A percentile compares a stretch with the other conserved stretches of the same genome.
These are phyloP conservation scores for Coemansia sp. DNA, from an alignment of 192 early-diverging fungal genomes.

Conservation along the genomic window DNA sequence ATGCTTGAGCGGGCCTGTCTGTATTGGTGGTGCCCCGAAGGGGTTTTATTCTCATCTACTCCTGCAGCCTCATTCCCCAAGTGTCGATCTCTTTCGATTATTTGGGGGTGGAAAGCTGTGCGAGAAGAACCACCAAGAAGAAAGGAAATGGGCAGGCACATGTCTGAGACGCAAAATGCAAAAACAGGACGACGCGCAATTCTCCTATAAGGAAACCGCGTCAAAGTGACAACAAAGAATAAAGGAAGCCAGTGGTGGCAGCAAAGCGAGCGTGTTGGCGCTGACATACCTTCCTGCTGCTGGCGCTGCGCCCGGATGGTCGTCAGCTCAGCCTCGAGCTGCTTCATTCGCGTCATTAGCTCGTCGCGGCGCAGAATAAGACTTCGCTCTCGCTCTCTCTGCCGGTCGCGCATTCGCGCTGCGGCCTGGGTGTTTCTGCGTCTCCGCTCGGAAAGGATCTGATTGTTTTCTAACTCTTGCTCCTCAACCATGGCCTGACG, in stretches of 20 bases:
- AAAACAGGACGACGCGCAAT: not conserved
- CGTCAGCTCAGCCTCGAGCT: slow-evolving; percentile 35
- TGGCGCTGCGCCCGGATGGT: slow-evolving; percentile 35
- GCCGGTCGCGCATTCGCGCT: slow-evolving; percentile 52
- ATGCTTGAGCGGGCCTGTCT: not conserved
- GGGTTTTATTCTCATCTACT: not conserved
- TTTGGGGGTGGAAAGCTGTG: not conserved
- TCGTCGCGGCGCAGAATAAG: slow-evolving; percentile 31
- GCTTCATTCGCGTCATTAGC: slow-evolving; percentile 23
- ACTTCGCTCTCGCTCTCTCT: slow-evolving; percentile 36
- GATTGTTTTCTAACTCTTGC: slow-evolving; percentile 32
- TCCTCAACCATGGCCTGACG: slow-evolving; percentile 52
- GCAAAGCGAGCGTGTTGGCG: not conserved
- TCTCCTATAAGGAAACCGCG: slow-evolving; percentile 4
- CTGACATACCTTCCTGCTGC: slow-evolving; percentile 37
- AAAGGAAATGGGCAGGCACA: slow-evolving; percentile 4
- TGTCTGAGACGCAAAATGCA: not conserved
- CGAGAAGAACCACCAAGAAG: not conserved
- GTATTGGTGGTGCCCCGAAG: not conserved
- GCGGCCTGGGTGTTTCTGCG: slow-evolving; percentile 45
- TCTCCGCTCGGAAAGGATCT: slow-evolving; percentile 24
- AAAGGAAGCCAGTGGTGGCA: not conserved
- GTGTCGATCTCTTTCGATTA: slow-evolving; percentile 17
- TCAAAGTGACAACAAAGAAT: not conserved
- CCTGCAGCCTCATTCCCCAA: slow-evolving; percentile 3